A percentile compares a stretch with the other conserved stretches of the same genome.
Conservation (phyloP, 768 basidiomycete species). For the Cubamyces sp. region DNA sequence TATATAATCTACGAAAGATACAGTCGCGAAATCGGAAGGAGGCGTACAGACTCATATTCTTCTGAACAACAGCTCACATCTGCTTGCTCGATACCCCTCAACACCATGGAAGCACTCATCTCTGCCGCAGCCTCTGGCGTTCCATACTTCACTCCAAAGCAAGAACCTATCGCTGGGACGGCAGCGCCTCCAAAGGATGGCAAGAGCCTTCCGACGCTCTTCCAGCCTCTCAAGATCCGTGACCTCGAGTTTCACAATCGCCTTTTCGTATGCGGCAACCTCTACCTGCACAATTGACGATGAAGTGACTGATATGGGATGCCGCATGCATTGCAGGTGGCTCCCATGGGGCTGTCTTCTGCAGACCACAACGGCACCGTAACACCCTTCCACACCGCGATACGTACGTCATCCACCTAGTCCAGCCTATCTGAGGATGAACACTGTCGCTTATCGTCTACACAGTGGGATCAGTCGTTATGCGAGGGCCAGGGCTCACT, state of each 20-base stretch:
- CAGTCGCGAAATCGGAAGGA: too few relatives aligned
- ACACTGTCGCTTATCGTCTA: neutral
- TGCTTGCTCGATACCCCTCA: neutral
- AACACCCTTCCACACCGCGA: slow-evolving; percentile 60
- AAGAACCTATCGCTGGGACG: slow-evolving; percentile 48
- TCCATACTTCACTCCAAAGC: slow-evolving; percentile 52
- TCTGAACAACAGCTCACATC: too few relatives aligned
- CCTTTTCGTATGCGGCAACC: slow-evolving; percentile 24
- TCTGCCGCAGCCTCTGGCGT: slow-evolving; percentile 39
- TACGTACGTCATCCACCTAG: slow-evolving; percentile 32
- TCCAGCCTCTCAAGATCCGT: slow-evolving; percentile 54
- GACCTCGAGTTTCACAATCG: slow-evolving; percentile 38
- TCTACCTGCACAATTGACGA: too few relatives aligned
- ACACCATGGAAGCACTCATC: neutral
- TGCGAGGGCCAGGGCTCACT: slow-evolving; percentile 57
- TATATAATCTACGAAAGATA: too few relatives aligned
- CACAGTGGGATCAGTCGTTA: slow-evolving; percentile 54
- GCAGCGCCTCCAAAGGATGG: slow-evolving; percentile 32
- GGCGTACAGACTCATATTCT: too few relatives aligned
- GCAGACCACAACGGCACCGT: slow-evolving; percentile 51
- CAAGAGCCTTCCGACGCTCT: slow-evolving; percentile 1
- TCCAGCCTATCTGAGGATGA: neutral
- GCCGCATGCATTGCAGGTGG: slow-evolving; percentile 36
- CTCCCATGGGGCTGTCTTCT: slow-evolving; percentile 63
- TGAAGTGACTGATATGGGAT: too few relatives aligned